These are phyloP conservation scores for Cicer judaicum DNA, from an alignment of 306 rosid genomes.

Conservation along the genomic window DNA sequence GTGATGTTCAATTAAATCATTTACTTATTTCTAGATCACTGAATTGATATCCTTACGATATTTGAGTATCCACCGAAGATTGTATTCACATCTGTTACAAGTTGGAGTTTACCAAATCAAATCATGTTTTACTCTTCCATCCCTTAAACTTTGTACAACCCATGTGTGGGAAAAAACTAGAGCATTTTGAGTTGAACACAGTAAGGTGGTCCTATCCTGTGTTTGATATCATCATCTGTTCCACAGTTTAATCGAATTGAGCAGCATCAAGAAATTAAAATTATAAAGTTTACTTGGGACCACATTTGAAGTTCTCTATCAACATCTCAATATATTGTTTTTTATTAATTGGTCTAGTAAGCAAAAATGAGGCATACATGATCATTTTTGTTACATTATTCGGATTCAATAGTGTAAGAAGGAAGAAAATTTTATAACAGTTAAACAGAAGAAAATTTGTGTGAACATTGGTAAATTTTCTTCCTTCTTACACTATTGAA, in stretches of 20 bases:
- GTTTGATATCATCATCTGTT: neutral
- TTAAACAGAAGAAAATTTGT: too few species aligned
- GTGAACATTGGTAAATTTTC: too few species aligned
- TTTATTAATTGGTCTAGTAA: too few species aligned
- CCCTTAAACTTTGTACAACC: neutral
- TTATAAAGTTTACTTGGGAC: too few species aligned
- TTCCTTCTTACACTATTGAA: too few species aligned
- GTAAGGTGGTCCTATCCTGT: neutral
- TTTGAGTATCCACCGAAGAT: slow-evolving; percentile 31
- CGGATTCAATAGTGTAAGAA: too few species aligned
- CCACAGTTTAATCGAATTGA: neutral
- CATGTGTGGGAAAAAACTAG: neutral
- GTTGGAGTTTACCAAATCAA: slow-evolving; percentile 27
- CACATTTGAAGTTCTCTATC: too few species aligned
- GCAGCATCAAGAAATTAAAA: neutral
- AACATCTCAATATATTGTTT: too few species aligned
- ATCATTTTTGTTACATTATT: too few species aligned
- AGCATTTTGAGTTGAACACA: neutral
- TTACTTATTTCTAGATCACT: slow-evolving; percentile 7
- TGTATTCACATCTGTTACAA: slow-evolving; percentile 22
- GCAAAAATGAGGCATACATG: too few species aligned
- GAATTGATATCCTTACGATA: slow-evolving; percentile 22
- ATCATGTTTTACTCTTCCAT: slow-evolving; percentile 14
- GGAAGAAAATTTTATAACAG: too few species aligned
- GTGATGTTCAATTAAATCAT: slow-evolving; percentile 34